Evolutionary conservation across 2,329 filamentous ascomycete species (phyloP), one percentile per base, ranked within the genome.

Genomic region (Penicillium brasilianum): DNA sequence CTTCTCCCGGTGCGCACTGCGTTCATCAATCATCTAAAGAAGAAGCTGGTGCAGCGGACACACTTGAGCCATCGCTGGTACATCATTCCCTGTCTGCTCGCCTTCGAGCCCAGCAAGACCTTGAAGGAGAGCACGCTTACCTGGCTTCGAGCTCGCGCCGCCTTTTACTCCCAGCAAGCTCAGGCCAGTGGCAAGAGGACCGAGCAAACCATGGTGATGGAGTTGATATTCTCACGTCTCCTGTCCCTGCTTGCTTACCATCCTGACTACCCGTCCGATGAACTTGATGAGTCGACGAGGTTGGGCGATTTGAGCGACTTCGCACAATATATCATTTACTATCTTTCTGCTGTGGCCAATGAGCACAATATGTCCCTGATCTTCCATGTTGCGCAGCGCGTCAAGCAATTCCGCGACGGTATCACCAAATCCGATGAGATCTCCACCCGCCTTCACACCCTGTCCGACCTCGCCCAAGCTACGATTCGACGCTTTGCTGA

Each of bases 231-330:
- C 73, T 88, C 91, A 28, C 88, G 95, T 9, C 84, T 98, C 36
- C 83, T 99, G 55, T 95, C 93, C 52, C 81, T 99, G 46, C 84
- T 99, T 46, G 93, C 94, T 5, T 94, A 98, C 74, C 95, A 99
- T 74, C 93, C 93, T 1, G 95, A 99, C 75, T 97, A 94, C 59
- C 80, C 80, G 16, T 71, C 76, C 5, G 70, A 74, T 14, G 71
- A 74, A 22, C 49, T 76, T 18, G 75, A 75, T 10, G 71, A 77
- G 48, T 68, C 73, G 3, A 78, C 75, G 68, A 87, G 85, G 62
- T 75, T 83, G 1, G 84, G 86, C 6, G 78, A 87, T 2, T 80
- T 97, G 52, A 83, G 88, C 48, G 92, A 97, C 72, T 93, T 96
- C 75, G 88, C 91, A 6, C 88, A 88, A 68, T 99, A 98, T 75